phyloP scores from a whole-genome alignment of 139 green algal genomes.

The Gonium pectorale region DNA sequence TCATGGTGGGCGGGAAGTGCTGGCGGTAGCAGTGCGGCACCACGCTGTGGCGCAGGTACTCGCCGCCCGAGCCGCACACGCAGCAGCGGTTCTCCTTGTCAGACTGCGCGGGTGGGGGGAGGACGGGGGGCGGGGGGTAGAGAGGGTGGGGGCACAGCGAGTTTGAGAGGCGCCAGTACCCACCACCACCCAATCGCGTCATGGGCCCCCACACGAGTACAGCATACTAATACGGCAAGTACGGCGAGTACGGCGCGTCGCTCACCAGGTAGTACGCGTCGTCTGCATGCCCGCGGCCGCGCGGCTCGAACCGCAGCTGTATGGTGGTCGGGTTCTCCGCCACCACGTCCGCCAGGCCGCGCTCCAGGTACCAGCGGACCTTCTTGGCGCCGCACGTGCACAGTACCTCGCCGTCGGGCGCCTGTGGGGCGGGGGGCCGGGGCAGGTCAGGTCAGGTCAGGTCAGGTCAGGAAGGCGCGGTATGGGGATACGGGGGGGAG shows the following conservation, averaged over 20 bases:
- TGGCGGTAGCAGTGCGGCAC: slow-evolving; percentile 83
- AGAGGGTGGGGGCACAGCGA: not conserved
- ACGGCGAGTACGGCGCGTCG: no score
- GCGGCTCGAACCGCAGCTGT: slow-evolving; percentile 54
- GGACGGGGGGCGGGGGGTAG: not conserved
- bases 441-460: not conserved
- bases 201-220: no score
- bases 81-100: slow-evolving; percentile 58
- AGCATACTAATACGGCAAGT: no score
- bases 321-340: slow-evolving; percentile 43
- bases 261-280: slow-evolving; percentile 62
- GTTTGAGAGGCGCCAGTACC: not conserved
- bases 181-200: not conserved
- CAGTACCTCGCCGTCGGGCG: slow-evolving; percentile 48
- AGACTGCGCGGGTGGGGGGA: not conserved
- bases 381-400: slow-evolving; percentile 57
- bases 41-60: slow-evolving; percentile 64
- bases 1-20: slow-evolving; percentile 73
- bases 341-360: slow-evolving; percentile 46
- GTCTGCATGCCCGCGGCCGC: slow-evolving; percentile 49
- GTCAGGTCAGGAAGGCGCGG: no score
- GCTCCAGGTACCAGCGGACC: slow-evolving; percentile 47
- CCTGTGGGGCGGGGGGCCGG: slow-evolving; percentile 12
- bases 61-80: slow-evolving; percentile 49
- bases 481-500: no score